Conservation (phyloP, 441 rosid species). For the Arabidopsis lyrata region DNA sequence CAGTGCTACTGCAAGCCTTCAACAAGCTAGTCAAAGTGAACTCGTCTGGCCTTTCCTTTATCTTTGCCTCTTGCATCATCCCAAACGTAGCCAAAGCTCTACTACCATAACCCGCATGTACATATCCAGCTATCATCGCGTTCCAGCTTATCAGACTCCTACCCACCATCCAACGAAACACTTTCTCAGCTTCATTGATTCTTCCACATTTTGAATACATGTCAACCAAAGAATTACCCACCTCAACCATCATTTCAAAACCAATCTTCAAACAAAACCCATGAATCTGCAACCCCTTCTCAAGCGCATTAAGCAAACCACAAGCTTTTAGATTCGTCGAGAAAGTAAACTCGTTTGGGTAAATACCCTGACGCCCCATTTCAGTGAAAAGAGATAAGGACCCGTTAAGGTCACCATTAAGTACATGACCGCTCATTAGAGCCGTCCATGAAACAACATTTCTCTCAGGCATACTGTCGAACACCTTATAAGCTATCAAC, state of each 20-base stretch:
- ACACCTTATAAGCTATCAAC: conserved; percentile 60
- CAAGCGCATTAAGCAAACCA: conserved; percentile 52
- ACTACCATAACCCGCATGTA: conserved; percentile 54
- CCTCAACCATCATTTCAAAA: conserved; percentile 60
- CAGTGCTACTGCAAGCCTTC: conserved; percentile 70
- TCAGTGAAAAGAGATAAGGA: conserved; percentile 52
- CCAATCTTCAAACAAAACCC: conserved; percentile 63
- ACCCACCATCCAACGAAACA: conserved; percentile 56
- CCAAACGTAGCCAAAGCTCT: conserved; percentile 67
- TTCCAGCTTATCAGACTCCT: conserved; percentile 78
- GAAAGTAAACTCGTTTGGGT: conserved; percentile 82
- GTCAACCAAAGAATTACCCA: conserved; percentile 75
- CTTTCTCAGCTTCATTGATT: conserved; percentile 58
- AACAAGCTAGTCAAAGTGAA: conserved; percentile 72
- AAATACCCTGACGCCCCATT: conserved; percentile 55
- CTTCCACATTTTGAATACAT: conserved; percentile 82
- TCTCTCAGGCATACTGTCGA: conserved; percentile 79
- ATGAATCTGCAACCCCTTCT: conserved; percentile 71
- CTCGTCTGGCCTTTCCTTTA: conserved; percentile 59
- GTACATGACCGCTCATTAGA: conserved; percentile 74
- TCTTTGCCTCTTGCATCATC: conserved; percentile 52
- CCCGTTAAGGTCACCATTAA: conserved; percentile 50
- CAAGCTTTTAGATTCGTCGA: conserved; percentile 78
- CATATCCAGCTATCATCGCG: conserved; percentile 72
- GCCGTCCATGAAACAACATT: conserved; percentile 94